These are phyloP conservation scores for Sabuloglossum arenarium DNA, from an alignment of 495 filamentous ascomycete species.

Conservation along the genomic window DNA sequence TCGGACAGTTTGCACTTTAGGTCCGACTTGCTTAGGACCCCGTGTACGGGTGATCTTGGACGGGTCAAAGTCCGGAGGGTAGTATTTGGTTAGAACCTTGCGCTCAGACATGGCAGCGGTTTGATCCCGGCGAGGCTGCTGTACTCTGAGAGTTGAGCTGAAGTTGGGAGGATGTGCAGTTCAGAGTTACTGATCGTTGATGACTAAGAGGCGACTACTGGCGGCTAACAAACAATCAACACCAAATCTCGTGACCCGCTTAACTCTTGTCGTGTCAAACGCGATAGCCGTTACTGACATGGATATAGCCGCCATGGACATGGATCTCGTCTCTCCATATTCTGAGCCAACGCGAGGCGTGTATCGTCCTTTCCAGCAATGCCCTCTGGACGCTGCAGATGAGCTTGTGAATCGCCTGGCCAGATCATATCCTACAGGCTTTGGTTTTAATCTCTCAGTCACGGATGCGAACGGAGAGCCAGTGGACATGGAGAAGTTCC, in stretches of 20 bases:
- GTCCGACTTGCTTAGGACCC: slow-evolving; percentile 47
- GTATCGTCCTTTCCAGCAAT: neutral
- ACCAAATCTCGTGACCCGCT: no score
- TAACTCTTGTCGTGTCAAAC: no score
- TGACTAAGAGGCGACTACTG: no score
- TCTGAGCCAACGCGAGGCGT: neutral
- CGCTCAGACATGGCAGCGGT: slow-evolving; percentile 63
- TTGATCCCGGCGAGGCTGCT: neutral
- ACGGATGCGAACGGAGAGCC: slow-evolving; percentile 1
- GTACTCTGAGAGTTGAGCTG: neutral
- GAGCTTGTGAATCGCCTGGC: neutral
- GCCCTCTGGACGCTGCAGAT: neutral
- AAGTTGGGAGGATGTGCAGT: neutral
- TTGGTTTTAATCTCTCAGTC: neutral
- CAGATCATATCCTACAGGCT: neutral
- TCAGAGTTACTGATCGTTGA: no score
- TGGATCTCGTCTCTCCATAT: neutral
- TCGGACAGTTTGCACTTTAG: slow-evolving; percentile 75
- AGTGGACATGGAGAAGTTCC: slow-evolving; percentile 60
- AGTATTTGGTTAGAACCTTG: slow-evolving; percentile 62
- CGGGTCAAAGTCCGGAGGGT: slow-evolving; percentile 95
- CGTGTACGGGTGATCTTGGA: slow-evolving; percentile 52
- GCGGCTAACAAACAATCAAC: no score
- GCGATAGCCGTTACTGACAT: neutral
- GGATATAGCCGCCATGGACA: no score